phyloP scores from a whole-genome alignment of 768 basidiomycete species.

The Mycena floridula region DNA sequence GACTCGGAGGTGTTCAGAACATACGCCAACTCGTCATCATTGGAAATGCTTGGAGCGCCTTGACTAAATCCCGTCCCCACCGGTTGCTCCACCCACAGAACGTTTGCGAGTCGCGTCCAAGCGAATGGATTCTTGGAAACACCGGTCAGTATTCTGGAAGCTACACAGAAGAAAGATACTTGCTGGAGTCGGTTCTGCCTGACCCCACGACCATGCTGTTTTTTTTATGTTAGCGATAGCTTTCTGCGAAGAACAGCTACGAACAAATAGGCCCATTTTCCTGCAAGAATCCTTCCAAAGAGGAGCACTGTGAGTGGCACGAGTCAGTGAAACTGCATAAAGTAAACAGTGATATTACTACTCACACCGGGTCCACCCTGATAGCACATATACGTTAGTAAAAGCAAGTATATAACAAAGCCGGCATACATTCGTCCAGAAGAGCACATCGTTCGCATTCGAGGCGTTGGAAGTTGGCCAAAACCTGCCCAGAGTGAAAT shows the following conservation, averaged over 20 bases:
- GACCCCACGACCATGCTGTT: slow-evolving; percentile 50
- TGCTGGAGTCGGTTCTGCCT: slow-evolving; percentile 24
- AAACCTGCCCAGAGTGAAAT: slow-evolving; percentile 48
- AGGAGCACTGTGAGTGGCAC: too few relatives aligned
- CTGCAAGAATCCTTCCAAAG: slow-evolving; percentile 59
- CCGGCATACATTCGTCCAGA: slow-evolving; percentile 46
- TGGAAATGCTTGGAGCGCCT: slow-evolving; percentile 55
- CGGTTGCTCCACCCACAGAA: slow-evolving; percentile 69
- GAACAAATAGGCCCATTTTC: slow-evolving; percentile 57
- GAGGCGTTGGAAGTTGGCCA: slow-evolving; percentile 61
- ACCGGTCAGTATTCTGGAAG: too few relatives aligned
- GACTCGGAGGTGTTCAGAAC: too few relatives aligned
- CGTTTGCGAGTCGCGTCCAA: slow-evolving; percentile 66
- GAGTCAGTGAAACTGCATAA: too few relatives aligned
- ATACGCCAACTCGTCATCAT: slow-evolving; percentile 55
- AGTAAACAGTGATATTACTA: too few relatives aligned
- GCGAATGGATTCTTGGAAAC: slow-evolving; percentile 52
- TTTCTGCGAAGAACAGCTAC: too few relatives aligned
- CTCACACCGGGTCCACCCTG: slow-evolving; percentile 63
- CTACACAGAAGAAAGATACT: too few relatives aligned
- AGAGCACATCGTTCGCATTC: slow-evolving; percentile 54
- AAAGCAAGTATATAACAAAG: not conserved
- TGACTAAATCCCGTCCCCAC: slow-evolving; percentile 73
- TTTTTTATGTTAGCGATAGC: too few relatives aligned
- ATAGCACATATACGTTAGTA: slow-evolving; percentile 19